Conservation (phyloP, 1,139 yeast genomes). For the Nakaseomyces nivariensis region DNA sequence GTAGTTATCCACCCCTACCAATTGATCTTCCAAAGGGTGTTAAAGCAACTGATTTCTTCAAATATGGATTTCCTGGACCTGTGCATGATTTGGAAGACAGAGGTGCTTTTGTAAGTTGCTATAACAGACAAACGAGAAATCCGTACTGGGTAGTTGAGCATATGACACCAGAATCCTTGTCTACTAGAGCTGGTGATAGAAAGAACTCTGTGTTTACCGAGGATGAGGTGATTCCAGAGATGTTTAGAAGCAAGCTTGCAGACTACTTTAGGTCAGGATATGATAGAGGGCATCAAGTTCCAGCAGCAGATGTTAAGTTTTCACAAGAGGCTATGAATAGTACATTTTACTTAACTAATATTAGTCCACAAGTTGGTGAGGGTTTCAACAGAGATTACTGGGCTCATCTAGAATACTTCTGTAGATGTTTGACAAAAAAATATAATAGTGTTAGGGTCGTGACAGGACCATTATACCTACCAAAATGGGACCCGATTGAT, state of each 20-base stretch:
- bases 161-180: constrained; percentile 65
- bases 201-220: constrained; percentile 75
- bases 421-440: constrained; percentile 57
- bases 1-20: not conserved
- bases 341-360: constrained; percentile 79
- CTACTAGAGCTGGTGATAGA: constrained; percentile 48
- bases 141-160: constrained; percentile 96
- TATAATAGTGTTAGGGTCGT: constrained; percentile 73
- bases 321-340: constrained; percentile 89
- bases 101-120: constrained; percentile 74
- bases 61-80: constrained; percentile 93
- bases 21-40: constrained; percentile 20
- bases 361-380: constrained; percentile 95
- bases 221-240: constrained; percentile 73
- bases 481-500: constrained; percentile 58
- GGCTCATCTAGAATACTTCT: constrained; percentile 93
- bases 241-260: constrained; percentile 62
- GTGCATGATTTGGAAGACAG: constrained; percentile 69
- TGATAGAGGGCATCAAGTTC: constrained; percentile 96
- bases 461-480: constrained; percentile 90
- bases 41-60: constrained; percentile 67
- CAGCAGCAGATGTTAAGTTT: constrained; percentile 95
- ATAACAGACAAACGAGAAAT: constrained; percentile 72
- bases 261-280: constrained; percentile 94
- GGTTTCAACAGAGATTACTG: constrained; percentile 96